phyloP scores from a whole-genome alignment of 306 rosid genomes.

The Senna tora region DNA sequence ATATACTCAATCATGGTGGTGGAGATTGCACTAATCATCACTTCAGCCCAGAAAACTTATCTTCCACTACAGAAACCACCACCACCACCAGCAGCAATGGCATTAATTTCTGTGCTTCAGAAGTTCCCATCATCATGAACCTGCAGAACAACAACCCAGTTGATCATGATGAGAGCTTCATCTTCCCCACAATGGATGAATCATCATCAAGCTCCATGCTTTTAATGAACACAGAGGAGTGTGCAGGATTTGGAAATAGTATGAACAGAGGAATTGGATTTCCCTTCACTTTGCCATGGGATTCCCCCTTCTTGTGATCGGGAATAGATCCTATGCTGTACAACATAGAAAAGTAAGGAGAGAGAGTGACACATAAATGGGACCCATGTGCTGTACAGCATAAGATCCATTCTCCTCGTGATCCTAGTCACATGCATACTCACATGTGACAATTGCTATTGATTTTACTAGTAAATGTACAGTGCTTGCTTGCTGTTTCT shows the following conservation, averaged over 20 bases:
- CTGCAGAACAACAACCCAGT: slow-evolving; percentile 18
- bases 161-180: slow-evolving; percentile 43
- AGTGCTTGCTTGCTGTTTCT: not conserved
- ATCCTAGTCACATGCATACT: no score
- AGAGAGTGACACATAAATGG: no score
- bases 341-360: no score
- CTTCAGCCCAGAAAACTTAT: slow-evolving; percentile 47
- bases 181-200: slow-evolving; percentile 49
- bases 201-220: slow-evolving; percentile 51
- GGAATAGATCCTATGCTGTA: no score
- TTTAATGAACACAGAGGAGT: slow-evolving; percentile 50
- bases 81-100: slow-evolving; percentile 21
- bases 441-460: no score
- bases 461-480: slow-evolving; percentile 50
- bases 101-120: slow-evolving; percentile 44
- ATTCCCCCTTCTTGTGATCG: slow-evolving; percentile 51
- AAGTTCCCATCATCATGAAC: slow-evolving; percentile 43
- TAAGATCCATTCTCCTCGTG: no score
- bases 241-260: slow-evolving; percentile 46
- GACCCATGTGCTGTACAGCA: no score
- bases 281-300: slow-evolving; percentile 70
- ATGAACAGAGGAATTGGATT: slow-evolving; percentile 45
- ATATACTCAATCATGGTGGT: slow-evolving; percentile 44
- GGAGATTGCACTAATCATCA: slow-evolving; percentile 42
- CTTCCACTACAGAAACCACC: slow-evolving; percentile 49